Evolutionary conservation across 176 grass and related monocot species (phyloP).

Genomic region (Oryza officinalis): DNA sequence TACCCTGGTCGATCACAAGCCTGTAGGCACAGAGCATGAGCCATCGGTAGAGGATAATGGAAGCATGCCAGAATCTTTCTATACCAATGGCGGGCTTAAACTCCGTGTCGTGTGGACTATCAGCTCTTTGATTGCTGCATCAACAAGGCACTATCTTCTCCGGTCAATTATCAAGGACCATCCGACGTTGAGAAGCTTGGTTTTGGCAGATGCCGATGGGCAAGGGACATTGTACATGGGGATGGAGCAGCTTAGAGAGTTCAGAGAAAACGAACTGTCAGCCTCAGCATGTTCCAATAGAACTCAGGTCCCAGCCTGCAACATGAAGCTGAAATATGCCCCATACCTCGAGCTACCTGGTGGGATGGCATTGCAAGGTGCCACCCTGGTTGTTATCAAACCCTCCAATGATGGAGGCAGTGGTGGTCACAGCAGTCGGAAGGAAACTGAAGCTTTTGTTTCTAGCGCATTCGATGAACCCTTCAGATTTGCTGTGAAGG

Average conservation of each 20-base stretch:
- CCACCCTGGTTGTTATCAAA: conserved; percentile 69
- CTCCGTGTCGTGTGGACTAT: conserved; percentile 94
- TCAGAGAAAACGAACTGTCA: conserved; percentile 60
- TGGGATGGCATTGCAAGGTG: conserved; percentile 67
- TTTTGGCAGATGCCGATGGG: conserved; percentile 65
- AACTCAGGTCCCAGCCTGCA: conserved; percentile 82
- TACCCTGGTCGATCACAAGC: conserved; percentile 50
- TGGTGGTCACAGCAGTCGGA: conserved; percentile 37
- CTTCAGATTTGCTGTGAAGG: conserved; percentile 55
- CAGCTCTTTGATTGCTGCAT: conserved; percentile 83
- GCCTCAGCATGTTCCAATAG: conserved; percentile 68
- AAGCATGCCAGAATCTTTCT: conserved; percentile 92
- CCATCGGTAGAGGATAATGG: conserved; percentile 55
- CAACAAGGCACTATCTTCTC: conserved; percentile 84
- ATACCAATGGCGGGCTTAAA: conserved; percentile 84
- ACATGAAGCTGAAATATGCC: conserved; percentile 79
- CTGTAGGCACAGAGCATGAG: conserved; percentile 2
- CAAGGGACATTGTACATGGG: conserved; percentile 78
- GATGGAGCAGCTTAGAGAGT: conserved; percentile 72
- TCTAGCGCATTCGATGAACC: conserved; percentile 71
- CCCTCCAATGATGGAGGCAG: conserved; percentile 43
- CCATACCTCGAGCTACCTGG: conserved; percentile 71
- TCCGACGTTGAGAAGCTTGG: conserved; percentile 65
- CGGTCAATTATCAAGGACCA: conserved; percentile 76
- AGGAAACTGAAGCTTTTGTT: conserved; percentile 68